Conservation (phyloP, 805 yeast species). For the Wickerhamomyces alni region DNA sequence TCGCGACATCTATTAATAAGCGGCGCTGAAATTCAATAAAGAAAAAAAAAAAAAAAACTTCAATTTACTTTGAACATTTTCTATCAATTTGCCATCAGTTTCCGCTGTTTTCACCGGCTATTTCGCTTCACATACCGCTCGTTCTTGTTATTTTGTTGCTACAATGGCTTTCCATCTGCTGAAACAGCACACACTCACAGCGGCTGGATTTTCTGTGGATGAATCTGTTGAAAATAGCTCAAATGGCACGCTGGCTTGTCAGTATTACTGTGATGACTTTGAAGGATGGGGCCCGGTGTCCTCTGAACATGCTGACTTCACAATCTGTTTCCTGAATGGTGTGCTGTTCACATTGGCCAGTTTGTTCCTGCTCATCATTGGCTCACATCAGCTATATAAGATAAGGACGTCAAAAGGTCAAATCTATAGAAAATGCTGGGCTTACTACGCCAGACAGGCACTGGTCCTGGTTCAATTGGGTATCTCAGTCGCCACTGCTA, state of each 20-base stretch:
- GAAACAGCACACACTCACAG: not conserved
- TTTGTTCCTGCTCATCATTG: slow-evolving; percentile 36
- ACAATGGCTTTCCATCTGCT: not conserved
- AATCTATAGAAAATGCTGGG: slow-evolving; percentile 35
- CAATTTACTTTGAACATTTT: not conserved
- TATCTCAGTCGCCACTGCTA: slow-evolving; percentile 20
- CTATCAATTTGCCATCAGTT: not conserved
- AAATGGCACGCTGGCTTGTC: not conserved
- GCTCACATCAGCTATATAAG: slow-evolving; percentile 30
- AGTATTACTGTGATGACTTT: slow-evolving; percentile 18
- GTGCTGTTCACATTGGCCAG: slow-evolving; percentile 37
- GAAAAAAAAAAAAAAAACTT: not conserved
- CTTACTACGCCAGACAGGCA: slow-evolving; percentile 27
- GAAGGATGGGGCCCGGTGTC: slow-evolving; percentile 42
- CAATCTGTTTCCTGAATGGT: slow-evolving; percentile 58
- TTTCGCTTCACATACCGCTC: too few relatives aligned
- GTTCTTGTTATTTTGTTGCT: too few relatives aligned
- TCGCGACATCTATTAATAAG: too few relatives aligned
- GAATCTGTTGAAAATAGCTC: not conserved
- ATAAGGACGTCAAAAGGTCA: slow-evolving; percentile 17
- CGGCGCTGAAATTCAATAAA: not conserved
- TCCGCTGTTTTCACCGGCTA: too few relatives aligned
- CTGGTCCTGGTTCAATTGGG: slow-evolving; percentile 28
- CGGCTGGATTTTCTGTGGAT: too few relatives aligned
- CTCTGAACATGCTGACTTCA: slow-evolving; percentile 42